A percentile compares a stretch with the other conserved stretches of the same genome.
Conservation (phyloP, 441 rosid genomes). For the Aquilaria agallochum region DNA sequence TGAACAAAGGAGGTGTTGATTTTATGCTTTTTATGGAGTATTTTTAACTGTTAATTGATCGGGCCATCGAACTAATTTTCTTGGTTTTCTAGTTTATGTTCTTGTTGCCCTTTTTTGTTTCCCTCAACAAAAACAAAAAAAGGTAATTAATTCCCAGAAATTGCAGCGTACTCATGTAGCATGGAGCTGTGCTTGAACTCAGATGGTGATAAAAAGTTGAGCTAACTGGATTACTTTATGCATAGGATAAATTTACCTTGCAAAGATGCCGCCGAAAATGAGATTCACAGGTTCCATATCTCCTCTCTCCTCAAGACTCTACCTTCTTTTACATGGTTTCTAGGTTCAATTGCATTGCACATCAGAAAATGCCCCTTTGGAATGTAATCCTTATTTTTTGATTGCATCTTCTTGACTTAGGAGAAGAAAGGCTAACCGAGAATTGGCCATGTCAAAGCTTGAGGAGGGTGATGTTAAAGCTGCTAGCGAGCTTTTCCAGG, state of each 20-base stretch:
- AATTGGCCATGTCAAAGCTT: slow-evolving; percentile 65
- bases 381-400: neutral
- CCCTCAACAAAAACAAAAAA: too few species aligned
- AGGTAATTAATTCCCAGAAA: neutral
- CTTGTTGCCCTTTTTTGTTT: neutral
- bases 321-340: too few species aligned
- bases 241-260: slow-evolving; percentile 76
- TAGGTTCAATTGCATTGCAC: too few species aligned
- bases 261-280: slow-evolving; percentile 67
- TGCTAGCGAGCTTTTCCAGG: slow-evolving; percentile 80
- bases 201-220: slow-evolving; percentile 48
- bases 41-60: too few species aligned
- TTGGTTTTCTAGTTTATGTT: neutral
- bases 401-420: slow-evolving; percentile 19
- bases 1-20: slow-evolving; percentile 82
- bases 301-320: neutral
- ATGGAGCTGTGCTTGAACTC: slow-evolving; percentile 84
- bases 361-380: neutral
- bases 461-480: slow-evolving; percentile 62
- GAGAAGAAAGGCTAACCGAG: slow-evolving; percentile 57
- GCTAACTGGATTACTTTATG: slow-evolving; percentile 73
- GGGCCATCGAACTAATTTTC: too few species aligned
- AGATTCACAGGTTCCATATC: slow-evolving; percentile 43
- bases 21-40: too few species aligned
- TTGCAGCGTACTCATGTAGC: slow-evolving; percentile 84